These are phyloP conservation scores for Candida argentea DNA, from an alignment of 805 yeast genomes.

Conservation along the genomic window DNA sequence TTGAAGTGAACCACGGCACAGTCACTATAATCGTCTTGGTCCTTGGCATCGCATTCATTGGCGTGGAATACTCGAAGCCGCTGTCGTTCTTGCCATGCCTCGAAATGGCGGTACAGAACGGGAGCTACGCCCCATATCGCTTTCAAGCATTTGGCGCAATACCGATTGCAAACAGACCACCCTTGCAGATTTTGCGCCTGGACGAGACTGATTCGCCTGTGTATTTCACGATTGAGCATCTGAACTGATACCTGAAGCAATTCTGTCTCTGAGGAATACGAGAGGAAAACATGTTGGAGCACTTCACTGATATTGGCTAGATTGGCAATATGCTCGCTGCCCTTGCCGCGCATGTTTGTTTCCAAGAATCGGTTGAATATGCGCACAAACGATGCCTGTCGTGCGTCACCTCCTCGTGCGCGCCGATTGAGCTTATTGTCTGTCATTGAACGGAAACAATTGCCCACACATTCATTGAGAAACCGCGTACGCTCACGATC, in stretches of 20 bases:
- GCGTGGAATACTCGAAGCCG: conserved; percentile 4
- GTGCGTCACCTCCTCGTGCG: conserved; percentile 3
- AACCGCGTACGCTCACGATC: conserved; percentile 2
- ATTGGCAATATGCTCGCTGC: conserved; percentile 28
- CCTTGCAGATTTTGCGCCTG: conserved; percentile 41
- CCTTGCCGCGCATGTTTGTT: conserved; percentile 24
- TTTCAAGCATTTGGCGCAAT: conserved; percentile 73
- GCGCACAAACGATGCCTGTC: conserved; percentile 34
- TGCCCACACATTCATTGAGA: conserved; percentile 21
- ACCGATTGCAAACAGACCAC: conserved; percentile 39
- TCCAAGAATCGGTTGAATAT: conserved; percentile 48
- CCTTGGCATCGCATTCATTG: conserved; percentile 1
- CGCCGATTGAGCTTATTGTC: conserved; percentile 14
- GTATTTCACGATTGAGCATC: conserved; percentile 49
- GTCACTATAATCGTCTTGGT: conserved; percentile 7
- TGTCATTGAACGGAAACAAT: conserved; percentile 22
- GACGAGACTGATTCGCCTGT: conserved; percentile 33
- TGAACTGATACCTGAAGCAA: conserved; percentile 41
- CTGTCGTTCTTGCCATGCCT: conserved; percentile 46
- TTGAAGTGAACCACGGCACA: conserved; percentile 43
- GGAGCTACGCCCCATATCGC: conserved; percentile 64
- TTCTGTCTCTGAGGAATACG: conserved; percentile 55
- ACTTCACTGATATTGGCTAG: conserved; percentile 51
- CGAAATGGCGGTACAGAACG: conserved; percentile 33
- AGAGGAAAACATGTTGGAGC: conserved; percentile 50